Conservation (phyloP, 345 rosid species). For the Reutealis trisperma region DNA sequence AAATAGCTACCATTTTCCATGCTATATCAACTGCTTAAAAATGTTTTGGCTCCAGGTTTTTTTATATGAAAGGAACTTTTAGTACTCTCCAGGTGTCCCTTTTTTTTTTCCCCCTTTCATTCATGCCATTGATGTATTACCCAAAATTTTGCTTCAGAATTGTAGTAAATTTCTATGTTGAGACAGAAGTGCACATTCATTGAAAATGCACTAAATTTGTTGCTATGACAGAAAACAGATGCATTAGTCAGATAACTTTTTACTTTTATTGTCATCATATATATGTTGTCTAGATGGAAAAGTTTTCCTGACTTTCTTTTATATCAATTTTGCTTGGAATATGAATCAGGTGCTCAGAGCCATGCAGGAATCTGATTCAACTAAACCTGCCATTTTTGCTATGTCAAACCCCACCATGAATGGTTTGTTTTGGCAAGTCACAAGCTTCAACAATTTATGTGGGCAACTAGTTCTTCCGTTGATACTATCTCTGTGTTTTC, state of each 20-base stretch:
- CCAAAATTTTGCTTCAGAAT: neutral
- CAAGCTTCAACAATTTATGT: constrained; percentile 11
- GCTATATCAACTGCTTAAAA: neutral
- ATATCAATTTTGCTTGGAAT: constrained; percentile 16
- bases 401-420: constrained; percentile 98
- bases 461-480: constrained; percentile 21
- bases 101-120: neutral
- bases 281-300: too few relatives aligned
- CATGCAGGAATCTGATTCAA: constrained; percentile 77
- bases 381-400: constrained; percentile 92
- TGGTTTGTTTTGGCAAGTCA: constrained; percentile 48
- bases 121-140: neutral
- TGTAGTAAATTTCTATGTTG: neutral
- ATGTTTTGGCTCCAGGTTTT: neutral
- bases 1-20: too few relatives aligned
- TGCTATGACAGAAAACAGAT: neutral
- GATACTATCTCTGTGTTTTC: constrained; percentile 17
- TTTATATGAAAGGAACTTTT: too few relatives aligned
- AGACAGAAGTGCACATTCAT: neutral
- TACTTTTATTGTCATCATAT: neutral
- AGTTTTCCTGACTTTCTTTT: neutral
- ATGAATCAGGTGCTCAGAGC: constrained; percentile 83
- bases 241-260: neutral
- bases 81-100: too few relatives aligned
- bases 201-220: neutral